phyloP scores from a whole-genome alignment of 495 filamentous ascomycete species.

The Talaromyces proteolyticus region DNA sequence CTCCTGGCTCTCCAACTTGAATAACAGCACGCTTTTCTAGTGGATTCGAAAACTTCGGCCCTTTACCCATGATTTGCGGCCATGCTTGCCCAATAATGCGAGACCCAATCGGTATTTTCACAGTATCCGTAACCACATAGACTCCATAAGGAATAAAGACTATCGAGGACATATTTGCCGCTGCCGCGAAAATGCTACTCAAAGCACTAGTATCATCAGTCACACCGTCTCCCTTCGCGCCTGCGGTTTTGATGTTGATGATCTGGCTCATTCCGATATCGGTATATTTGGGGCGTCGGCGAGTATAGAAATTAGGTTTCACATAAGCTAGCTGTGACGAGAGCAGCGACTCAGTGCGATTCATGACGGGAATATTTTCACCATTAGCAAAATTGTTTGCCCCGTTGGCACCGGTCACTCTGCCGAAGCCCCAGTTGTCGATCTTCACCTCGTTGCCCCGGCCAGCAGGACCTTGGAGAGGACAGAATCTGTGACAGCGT shows the following conservation, averaged over 20 bases:
- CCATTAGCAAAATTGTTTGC: constrained; percentile 5
- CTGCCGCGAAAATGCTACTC: constrained; percentile 45
- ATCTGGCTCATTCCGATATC: constrained; percentile 39
- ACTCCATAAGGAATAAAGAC: constrained; percentile 82
- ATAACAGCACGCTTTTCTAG: too few relatives aligned
- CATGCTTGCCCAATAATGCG: constrained; percentile 73
- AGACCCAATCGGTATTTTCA: constrained; percentile 52
- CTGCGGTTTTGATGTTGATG: constrained; percentile 56
- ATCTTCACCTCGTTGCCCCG: constrained; percentile 33
- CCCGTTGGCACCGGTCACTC: neutral
- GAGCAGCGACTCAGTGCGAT: constrained; percentile 5
- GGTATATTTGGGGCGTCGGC: constrained; percentile 23
- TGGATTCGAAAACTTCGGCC: constrained; percentile 60
- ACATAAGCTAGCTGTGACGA: too few relatives aligned
- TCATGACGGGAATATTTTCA: constrained; percentile 7
- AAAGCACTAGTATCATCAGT: constrained; percentile 43
- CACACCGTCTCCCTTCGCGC: constrained; percentile 56
- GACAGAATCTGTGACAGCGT: constrained; percentile 6
- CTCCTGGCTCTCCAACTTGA: constrained; percentile 75
- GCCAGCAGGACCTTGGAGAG: constrained; percentile 4
- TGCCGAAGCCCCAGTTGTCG: constrained; percentile 42
- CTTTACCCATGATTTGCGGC: constrained; percentile 70
- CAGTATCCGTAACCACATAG: constrained; percentile 65
- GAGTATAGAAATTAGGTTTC: constrained; percentile 16
- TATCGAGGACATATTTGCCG: constrained; percentile 4